Conservation (phyloP, 2,329 filamentous ascomycete species). For the Dothidotthia symphoricarpi region DNA sequence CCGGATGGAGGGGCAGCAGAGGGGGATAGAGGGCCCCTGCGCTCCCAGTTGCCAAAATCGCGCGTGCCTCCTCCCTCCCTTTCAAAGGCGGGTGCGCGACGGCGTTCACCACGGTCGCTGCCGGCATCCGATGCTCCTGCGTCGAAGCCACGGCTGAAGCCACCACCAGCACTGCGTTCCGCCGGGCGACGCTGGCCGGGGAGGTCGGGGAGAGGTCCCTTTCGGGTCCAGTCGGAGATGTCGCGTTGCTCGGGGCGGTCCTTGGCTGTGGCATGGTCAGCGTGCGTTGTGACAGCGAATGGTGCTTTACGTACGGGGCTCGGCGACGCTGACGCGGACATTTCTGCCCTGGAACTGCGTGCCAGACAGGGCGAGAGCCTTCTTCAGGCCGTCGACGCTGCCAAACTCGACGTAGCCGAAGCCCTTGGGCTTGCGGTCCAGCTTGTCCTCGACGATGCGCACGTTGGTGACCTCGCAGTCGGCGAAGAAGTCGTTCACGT, state of each 20-base stretch:
- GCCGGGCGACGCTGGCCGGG: conserved; percentile 58
- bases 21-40: conserved; percentile 85
- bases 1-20: conserved; percentile 43
- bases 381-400: conserved; percentile 83
- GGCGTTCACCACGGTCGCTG: conserved; percentile 66
- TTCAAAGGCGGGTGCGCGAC: conserved; percentile 63
- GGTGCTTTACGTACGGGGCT: conserved; percentile 94
- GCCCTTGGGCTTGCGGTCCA: conserved; percentile 91
- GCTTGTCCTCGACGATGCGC: conserved; percentile 93
- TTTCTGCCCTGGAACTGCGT: conserved; percentile 81
- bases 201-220: conserved; percentile 79
- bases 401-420: conserved; percentile 97
- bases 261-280: conserved; percentile 63
- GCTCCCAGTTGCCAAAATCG: conserved; percentile 89
- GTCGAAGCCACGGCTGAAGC: conserved; percentile 50
- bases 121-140: conserved; percentile 49
- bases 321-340: conserved; percentile 91
- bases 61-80: conserved; percentile 71
- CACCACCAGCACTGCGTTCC: conserved; percentile 45
- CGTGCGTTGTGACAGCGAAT: too few relatives aligned
- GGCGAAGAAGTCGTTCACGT: conserved; percentile 81
- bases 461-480: conserved; percentile 86
- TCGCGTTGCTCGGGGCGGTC: conserved; percentile 79
- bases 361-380: conserved; percentile 81
- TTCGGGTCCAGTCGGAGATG: conserved; percentile 87